Evolutionary conservation across 148 eudicot species (phyloP).

Genomic region (Cornus kousa): DNA sequence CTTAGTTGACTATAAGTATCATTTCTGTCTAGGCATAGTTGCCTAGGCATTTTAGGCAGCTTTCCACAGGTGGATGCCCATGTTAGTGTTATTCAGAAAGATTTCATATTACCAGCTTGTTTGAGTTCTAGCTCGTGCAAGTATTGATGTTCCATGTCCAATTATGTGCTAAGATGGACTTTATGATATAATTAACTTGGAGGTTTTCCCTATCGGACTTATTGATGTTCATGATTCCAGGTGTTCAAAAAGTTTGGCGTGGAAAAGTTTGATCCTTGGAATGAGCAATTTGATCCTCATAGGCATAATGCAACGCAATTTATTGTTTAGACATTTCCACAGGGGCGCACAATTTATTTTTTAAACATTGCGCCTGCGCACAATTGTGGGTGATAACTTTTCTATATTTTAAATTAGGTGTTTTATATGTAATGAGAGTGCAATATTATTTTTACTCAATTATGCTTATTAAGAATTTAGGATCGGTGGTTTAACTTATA

Average conservation of each 20-base stretch:
- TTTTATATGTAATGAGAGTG: too few relatives aligned
- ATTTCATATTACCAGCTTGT: background rate
- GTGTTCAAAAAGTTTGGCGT: conserved; percentile 69
- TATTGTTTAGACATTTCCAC: too few relatives aligned
- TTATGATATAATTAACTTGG: background rate
- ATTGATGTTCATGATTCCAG: conserved; percentile 26
- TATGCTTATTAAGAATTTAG: too few relatives aligned
- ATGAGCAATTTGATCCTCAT: conserved; percentile 81
- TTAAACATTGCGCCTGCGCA: too few relatives aligned
- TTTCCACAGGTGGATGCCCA: background rate
- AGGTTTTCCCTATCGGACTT: background rate
- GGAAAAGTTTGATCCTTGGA: conserved; percentile 59
- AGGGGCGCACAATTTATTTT: too few relatives aligned
- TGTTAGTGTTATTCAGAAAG: background rate
- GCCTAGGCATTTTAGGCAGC: background rate
- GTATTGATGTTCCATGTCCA: background rate
- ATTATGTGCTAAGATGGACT: background rate
- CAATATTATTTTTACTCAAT: too few relatives aligned
- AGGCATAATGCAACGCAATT: conserved; percentile 74
- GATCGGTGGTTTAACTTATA: too few relatives aligned
- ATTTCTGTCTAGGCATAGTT: background rate
- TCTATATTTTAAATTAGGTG: too few relatives aligned
- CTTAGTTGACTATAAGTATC: background rate
- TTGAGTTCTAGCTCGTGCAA: background rate
- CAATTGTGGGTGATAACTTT: too few relatives aligned